Base-by-base conservation (phyloP, 768 basidiomycete species). In the Termitomyces bulborhizus region DNA sequence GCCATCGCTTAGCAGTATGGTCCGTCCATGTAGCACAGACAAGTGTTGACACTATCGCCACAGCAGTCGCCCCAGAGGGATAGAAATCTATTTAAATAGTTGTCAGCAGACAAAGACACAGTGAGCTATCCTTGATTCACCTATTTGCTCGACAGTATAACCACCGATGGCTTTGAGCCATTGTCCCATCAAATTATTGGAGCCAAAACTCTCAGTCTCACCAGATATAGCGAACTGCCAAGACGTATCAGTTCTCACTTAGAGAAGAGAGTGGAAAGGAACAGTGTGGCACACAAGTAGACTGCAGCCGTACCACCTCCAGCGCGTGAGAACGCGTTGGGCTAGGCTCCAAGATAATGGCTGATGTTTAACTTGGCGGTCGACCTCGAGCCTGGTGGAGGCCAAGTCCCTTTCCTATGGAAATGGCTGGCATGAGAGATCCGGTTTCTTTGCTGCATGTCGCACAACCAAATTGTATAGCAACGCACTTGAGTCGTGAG, bases 131-230 rank as follows among this genome's bases (percentile, higher is more conserved):
- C 44, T 21, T 16, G 7, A 47, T 26, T 11, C 3, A 80, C 82
- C 81, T 6, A 79, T 80, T 64, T 86, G 82, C 58, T 84, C 81
- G 3, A 86, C 78, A 11, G 82, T 78, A 62, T 80, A 86, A 5
- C 79, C 80, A 8, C 82, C 80, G 13, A 81, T 74, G 12, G 81
- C 76, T 61, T 82, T 82, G 42, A 86, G 71, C 81, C 83, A 86
- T 64, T 85, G 85, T 9, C 84, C 83, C 86, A 86, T 87, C 39
- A 86, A 67, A 68, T 85, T 86, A 62, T 86, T 87, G 18, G 82
- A 82, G 4, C 84, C 83, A 52, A 87, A 82, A 60, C 80, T 81
- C 62, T 86, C 85, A 1, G 81, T 81, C 65, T 86, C 84, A 2
- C 84, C 85, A 6, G 80, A 85, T 26, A 83, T 72, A 9, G 80